Percentiles rank a stretch among this genome's conserved stretches.
phyloP scores from a whole-genome alignment of 129 eudicot genomes.

The Saposhnikovia divaricata region DNA sequence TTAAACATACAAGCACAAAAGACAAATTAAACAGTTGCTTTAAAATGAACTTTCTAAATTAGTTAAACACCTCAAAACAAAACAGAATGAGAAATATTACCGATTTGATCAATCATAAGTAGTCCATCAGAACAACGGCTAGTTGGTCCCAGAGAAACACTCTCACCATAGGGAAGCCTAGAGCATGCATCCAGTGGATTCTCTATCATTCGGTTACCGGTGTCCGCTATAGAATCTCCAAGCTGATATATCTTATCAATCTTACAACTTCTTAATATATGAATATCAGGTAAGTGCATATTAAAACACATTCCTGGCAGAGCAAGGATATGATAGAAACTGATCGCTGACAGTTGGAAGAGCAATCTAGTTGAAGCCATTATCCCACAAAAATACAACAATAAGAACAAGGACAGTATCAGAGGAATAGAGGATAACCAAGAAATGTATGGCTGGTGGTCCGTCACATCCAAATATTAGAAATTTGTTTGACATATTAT shows the following conservation, averaged over 20 bases:
- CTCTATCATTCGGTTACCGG: slow-evolving; percentile 18
- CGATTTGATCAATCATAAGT: slow-evolving; percentile 9
- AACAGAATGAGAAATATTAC: background rate
- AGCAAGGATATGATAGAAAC: background rate
- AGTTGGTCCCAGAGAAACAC: slow-evolving; percentile 13
- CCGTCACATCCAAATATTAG: background rate
- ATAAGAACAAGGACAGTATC: background rate
- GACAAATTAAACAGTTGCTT: background rate
- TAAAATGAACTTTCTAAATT: no score
- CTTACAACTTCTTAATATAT: slow-evolving; percentile 3
- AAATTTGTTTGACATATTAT: no score
- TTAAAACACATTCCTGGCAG: background rate
- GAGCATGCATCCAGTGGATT: background rate
- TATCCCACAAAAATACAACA: background rate
- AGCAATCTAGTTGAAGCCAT: background rate
- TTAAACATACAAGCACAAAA: background rate
- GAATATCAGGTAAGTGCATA: background rate
- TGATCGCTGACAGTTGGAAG: background rate
- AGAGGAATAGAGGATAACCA: background rate
- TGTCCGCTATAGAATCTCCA: slow-evolving; percentile 21
- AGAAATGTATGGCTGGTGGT: background rate
- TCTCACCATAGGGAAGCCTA: slow-evolving; percentile 21
- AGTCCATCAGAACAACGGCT: slow-evolving; percentile 27
- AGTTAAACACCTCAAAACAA: background rate
- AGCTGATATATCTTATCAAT: slow-evolving; percentile 23